Base-by-base conservation (phyloP, 148 eudicot genomes). In the Heliamphora exappendiculata region DNA sequence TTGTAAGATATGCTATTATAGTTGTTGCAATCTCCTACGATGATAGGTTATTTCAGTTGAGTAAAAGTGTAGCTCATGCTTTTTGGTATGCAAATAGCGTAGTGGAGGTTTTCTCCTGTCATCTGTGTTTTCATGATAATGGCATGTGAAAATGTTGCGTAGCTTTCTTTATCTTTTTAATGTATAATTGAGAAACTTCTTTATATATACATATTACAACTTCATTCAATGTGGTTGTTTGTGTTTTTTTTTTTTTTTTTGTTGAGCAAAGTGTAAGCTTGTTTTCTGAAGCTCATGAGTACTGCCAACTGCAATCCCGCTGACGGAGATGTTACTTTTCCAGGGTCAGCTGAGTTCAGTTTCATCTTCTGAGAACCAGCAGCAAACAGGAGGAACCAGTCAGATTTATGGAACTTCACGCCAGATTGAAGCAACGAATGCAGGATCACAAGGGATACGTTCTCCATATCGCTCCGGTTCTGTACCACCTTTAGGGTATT, bases 311-410 rank as follows among this genome's bases (percentile, higher is more conserved):
- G 50, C 29, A 13, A 49, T 53, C 42, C 59, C 26, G 17, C 75
- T 64, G 29, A 59, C 31, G 3, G 17, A 50, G 72, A 22, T 50
- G 16, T 37, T 74, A 47, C 70, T 66, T 57, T 85, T 72, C 55
- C 76, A 90, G 97, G 93, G 93, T 80, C 96, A 95, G 81, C 44
- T 87, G 80, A 93, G 91, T 62, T 86, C 97, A 69, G 89, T 79
- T 78, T 85, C 93, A 47, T 66, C 91, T 66, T 71, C 97, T 16
- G 96, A 91, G 62, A 80, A 78, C 66, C 93, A 86, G 78, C 96
- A 85, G 66, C 97, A 86, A 77, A 74, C 85, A n/a, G 75, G 84
- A 66, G 87, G 90, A 80, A 88, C 81, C 83, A 86, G 71, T 72
- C 86, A 87, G 72, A 79, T 78, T 42, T 81, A 87, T 44, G 93